Base-by-base conservation (phyloP, 345 rosid genomes). In the Durio zibethinus region DNA sequence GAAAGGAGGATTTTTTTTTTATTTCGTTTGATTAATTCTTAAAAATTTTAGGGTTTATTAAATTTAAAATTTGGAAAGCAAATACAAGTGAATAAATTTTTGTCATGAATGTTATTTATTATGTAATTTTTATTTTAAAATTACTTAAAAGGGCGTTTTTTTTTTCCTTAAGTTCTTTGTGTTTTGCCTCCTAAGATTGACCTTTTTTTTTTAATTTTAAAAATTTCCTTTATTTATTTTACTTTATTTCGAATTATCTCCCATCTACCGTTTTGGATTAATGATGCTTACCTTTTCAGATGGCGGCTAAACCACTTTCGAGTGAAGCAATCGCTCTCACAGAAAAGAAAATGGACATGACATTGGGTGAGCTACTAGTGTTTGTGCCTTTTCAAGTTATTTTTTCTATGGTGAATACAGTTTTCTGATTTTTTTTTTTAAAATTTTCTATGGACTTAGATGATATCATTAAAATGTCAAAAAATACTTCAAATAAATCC, bases 311-410 rank as follows among this genome's bases (percentile, higher is more conserved):
- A 82, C 93, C 89, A n/a, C 88, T 94, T 62, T 85, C 93, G 12
- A 88, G 36, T 4, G 97, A 93, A 83, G 87, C 91, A 64, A 89
- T 94, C 63, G 97, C 97, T 42, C 90, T 86, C 72, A 91, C 97
- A 0, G 97, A 94, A 75, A 94, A 89, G 92, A 93, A 94, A 77
- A 78, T 94, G 90, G 92, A 87, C 79, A 94, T 94, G 98, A 82
- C 98, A 40, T 80, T 94, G 78, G 97, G 97, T 94, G 77, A 25
- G 82, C 50, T 61, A 29, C 38, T 61, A 23, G 48, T 7, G 2
- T 59, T 50, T 56, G 23, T 36, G 31, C 27, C 47, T 33, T 40
- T 57, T 27, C 2, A 47, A 75, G 38, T 56, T 16, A 0, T 40
- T 15, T 77, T 67, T 12, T 67, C 47, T 27, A 2, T 3, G 29